Evolutionary conservation across 108 stramenopile genomes (phyloP), one percentile per base, ranked within the genome.

Genomic region (Pseudonitzschia multiseries): DNA sequence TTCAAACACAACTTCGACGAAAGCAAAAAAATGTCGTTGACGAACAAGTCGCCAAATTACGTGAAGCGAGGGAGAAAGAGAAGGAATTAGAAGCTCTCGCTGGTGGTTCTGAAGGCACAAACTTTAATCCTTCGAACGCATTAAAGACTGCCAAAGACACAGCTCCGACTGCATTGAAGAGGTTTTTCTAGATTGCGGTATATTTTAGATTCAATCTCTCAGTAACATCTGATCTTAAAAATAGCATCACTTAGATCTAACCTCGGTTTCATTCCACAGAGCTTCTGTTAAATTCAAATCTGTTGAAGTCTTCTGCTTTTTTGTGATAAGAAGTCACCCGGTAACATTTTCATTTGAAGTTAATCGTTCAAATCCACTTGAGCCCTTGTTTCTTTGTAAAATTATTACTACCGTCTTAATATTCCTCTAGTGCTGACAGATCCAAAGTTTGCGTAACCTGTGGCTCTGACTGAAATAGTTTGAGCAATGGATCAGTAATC

Each of bases 1-100:
- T 98, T 79, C 88, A 92, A 51, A 96, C 95, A 52, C 93, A 98
- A 77, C 81, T 99, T 46, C 71, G 87, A 66, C 87, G 97, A 21
- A 97, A 96, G 69, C 87, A 94, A 60, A 83, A 84, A 75, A 99
- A 99, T 73, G 84, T 99, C 40, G 72, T 98, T 15, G 96, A 98
- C 69, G 88, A 85, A 57, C 89, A 93, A 63, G 78, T 65, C 8
- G 33, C 84, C 14, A 94, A 96, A 72, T 68, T 92, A 60, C 74
- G 81, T 61, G 88, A 93, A 66, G 77, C 84, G 1, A 71, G 87
- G 56, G 89, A 93, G 68, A 81, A 86, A 43, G 90, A 89, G 67
- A 95, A 86, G 73, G 61, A 62, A 29, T 20, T 40, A 6, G 61
- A 18, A 33, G 61, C 61, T 40, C 33, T 21, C 20, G 2, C 54